Conservation (phyloP, 164 flowering plant species). For the Echeveria elegans region DNA sequence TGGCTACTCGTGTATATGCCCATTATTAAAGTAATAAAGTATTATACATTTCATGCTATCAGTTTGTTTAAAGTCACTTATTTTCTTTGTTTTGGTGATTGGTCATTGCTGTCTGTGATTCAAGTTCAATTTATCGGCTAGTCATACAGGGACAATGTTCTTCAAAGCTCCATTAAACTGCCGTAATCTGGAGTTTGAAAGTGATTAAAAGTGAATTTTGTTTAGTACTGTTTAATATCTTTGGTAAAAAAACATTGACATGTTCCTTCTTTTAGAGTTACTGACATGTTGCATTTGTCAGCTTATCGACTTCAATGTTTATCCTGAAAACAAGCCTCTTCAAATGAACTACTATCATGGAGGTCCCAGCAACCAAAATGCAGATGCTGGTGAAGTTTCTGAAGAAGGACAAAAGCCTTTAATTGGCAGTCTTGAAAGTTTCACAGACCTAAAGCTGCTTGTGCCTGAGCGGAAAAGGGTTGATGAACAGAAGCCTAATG, state of each 20-base stretch:
- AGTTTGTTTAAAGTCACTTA: not conserved
- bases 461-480: slow-evolving; percentile 13
- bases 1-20: not conserved
- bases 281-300: not conserved
- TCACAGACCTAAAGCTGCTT: slow-evolving; percentile 8
- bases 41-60: not conserved
- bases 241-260: not conserved
- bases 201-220: not conserved
- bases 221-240: not conserved
- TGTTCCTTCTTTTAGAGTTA: not conserved
- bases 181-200: not conserved
- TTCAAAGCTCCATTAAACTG: not conserved
- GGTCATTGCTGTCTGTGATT: not conserved
- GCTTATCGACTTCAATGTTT: slow-evolving; percentile 2
- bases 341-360: slow-evolving; percentile 23
- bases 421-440: slow-evolving; percentile 10
- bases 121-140: not conserved
- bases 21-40: not conserved
- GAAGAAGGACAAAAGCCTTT: slow-evolving; percentile 23
- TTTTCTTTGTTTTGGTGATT: not conserved
- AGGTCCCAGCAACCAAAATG: slow-evolving; percentile 16
- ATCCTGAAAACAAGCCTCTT: slow-evolving; percentile 6
- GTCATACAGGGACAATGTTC: not conserved
- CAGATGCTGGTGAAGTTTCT: not conserved
- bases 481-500: slow-evolving; percentile 15